A percentile compares a stretch with the other conserved stretches of the same genome.
Conservation (phyloP, 2,329 filamentous ascomycete genomes). For the Thermoascus crustaceus region DNA sequence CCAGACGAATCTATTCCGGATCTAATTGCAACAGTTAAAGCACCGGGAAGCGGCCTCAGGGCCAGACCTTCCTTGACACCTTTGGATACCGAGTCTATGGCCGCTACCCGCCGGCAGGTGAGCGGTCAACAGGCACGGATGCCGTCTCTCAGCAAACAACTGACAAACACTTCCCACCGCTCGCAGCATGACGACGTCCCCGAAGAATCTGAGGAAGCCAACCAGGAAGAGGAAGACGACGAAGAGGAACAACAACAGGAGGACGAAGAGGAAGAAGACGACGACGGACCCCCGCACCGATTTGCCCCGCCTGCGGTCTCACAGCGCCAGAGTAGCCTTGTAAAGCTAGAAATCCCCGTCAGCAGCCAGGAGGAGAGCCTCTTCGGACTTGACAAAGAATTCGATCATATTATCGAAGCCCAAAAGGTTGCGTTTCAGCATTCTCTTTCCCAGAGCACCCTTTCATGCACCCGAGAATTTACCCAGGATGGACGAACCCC, state of each 20-base stretch:
- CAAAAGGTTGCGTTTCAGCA: slow-evolving; percentile 76
- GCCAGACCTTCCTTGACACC: slow-evolving; percentile 82
- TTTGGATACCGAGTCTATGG: slow-evolving; percentile 75
- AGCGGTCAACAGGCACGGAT: slow-evolving; percentile 59
- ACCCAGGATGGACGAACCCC: slow-evolving; percentile 10
- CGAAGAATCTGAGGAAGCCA: slow-evolving; percentile 3
- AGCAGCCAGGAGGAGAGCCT: slow-evolving; percentile 59
- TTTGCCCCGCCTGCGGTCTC: slow-evolving; percentile 14
- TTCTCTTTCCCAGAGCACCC: slow-evolving; percentile 33
- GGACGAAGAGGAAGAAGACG: slow-evolving; percentile 7
- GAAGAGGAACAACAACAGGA: too few relatives aligned
- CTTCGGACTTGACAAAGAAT: slow-evolving; percentile 82
- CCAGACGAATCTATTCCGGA: slow-evolving; percentile 63
- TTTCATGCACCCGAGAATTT: slow-evolving; percentile 7
- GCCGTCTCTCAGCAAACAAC: slow-evolving; percentile 17
- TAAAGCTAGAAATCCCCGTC: slow-evolving; percentile 74
- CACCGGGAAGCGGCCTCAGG: slow-evolving; percentile 77
- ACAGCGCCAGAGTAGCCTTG: slow-evolving; percentile 63
- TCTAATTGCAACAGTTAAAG: slow-evolving; percentile 78
- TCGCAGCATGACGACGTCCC: slow-evolving; percentile 9
- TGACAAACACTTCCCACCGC: slow-evolving; percentile 13
- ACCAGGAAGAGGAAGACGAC: slow-evolving; percentile 8
- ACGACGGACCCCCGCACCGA: slow-evolving; percentile 10
- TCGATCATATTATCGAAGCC: slow-evolving; percentile 87
- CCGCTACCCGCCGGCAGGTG: slow-evolving; percentile 74